These are phyloP conservation scores for Corchorus olitorius DNA, from an alignment of 345 rosid species.

Conservation along the genomic window DNA sequence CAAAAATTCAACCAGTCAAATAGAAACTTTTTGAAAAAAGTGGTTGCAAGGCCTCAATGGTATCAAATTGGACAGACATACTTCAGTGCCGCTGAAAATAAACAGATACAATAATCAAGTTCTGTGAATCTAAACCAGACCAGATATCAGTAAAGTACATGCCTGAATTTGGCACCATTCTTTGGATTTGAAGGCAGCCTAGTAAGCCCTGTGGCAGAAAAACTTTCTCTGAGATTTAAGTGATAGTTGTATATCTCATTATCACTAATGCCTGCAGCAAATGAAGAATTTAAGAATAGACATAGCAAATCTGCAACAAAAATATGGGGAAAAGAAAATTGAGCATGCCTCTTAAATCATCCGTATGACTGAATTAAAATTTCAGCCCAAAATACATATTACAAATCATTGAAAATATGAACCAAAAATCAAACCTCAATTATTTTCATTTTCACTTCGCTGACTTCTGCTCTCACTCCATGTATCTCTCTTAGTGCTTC, in stretches of 20 bases:
- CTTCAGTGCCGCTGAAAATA: slow-evolving; percentile 78
- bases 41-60: slow-evolving; percentile 40
- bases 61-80: slow-evolving; percentile 52
- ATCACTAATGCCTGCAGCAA: slow-evolving; percentile 58
- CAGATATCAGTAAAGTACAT: slow-evolving; percentile 23
- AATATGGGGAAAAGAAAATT: neutral
- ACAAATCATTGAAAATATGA: neutral
- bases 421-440: neutral
- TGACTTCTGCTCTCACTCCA: too few relatives aligned
- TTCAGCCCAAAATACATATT: neutral
- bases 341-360: neutral
- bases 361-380: neutral
- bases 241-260: slow-evolving; percentile 54
- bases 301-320: neutral
- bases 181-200: slow-evolving; percentile 72
- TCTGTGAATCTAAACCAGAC: slow-evolving; percentile 3
- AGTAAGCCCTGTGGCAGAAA: slow-evolving; percentile 41
- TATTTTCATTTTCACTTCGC: too few relatives aligned
- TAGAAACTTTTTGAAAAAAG: slow-evolving; percentile 68
- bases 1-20: neutral
- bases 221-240: slow-evolving; percentile 56
- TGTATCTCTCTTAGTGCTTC: too few relatives aligned
- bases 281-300: neutral
- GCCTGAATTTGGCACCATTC: slow-evolving; percentile 79
- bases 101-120: neutral